phyloP scores from a whole-genome alignment of 371 early-diverging fungal genomes.

The Lichtheimia hyalospora region DNA sequence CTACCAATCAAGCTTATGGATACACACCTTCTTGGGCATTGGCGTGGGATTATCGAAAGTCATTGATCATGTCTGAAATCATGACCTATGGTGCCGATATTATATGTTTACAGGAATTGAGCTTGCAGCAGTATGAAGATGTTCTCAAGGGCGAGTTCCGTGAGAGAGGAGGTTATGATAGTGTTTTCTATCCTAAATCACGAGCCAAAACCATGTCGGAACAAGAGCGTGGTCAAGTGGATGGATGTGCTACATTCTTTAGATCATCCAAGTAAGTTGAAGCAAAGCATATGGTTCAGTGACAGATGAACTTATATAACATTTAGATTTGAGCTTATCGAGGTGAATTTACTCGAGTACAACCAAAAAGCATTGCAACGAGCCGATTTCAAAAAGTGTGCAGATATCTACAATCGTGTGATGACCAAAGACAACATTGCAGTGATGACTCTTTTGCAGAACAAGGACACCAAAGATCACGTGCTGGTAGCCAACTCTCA shows the following conservation, averaged over 20 bases:
- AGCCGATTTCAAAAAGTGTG: conserved; percentile 85
- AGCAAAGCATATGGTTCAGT: neutral
- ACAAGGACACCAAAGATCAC: conserved; percentile 67
- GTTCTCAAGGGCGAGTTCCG: conserved; percentile 78
- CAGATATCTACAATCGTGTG: conserved; percentile 93
- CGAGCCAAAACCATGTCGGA: conserved; percentile 93
- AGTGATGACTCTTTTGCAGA: conserved; percentile 83
- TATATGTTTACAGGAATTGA: conserved; percentile 75
- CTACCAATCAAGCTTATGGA: conserved; percentile 83
- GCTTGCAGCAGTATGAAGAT: conserved; percentile 71
- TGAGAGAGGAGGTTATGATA: conserved; percentile 83
- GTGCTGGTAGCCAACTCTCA: conserved; percentile 93
- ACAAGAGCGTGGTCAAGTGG: conserved; percentile 84
- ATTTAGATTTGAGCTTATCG: conserved; percentile 72
- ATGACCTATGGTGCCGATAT: conserved; percentile 89
- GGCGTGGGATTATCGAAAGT: conserved; percentile 92
- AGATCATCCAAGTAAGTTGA: conserved; percentile 74
- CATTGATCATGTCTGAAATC: conserved; percentile 90
- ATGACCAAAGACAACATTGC: conserved; percentile 99
- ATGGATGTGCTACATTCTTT: conserved; percentile 99
- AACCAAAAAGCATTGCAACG: conserved; percentile 89
- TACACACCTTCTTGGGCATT: conserved; percentile 99
- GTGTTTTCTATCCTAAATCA: conserved; percentile 94
- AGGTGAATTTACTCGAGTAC: conserved; percentile 88
- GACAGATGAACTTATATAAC: neutral